These are phyloP conservation scores for Patellifolia procumbens DNA, from an alignment of 179 eudicot species.

Conservation along the genomic window DNA sequence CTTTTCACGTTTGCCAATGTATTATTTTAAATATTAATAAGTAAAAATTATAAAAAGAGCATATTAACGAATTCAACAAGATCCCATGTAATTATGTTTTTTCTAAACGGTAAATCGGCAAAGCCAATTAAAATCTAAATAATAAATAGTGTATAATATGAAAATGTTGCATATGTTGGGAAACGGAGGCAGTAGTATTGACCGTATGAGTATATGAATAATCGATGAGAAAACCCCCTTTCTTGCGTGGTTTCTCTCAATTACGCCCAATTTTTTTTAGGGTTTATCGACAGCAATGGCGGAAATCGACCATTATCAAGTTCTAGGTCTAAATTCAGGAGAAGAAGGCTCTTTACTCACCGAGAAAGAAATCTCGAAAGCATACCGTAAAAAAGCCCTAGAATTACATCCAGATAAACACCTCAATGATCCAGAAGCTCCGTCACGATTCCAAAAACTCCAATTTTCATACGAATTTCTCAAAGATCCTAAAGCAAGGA, in stretches of 20 bases:
- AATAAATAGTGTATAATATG: too few relatives aligned
- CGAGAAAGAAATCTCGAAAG: slow-evolving; percentile 63
- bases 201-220: too few relatives aligned
- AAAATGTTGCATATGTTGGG: too few relatives aligned
- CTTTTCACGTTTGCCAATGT: too few relatives aligned
- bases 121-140: too few relatives aligned
- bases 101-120: too few relatives aligned
- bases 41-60: too few relatives aligned
- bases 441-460: slow-evolving; percentile 59
- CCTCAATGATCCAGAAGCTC: slow-evolving; percentile 66
- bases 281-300: slow-evolving; percentile 38
- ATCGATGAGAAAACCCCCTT: background rate
- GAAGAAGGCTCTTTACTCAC: slow-evolving; percentile 71
- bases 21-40: too few relatives aligned
- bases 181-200: too few relatives aligned
- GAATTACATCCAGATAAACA: slow-evolving; percentile 82
- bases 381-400: slow-evolving; percentile 63
- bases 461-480: slow-evolving; percentile 66
- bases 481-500: slow-evolving; percentile 63
- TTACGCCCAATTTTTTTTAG: background rate
- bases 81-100: too few relatives aligned
- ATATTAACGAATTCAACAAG: too few relatives aligned
- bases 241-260: background rate
- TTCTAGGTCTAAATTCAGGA: slow-evolving; percentile 75
- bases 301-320: slow-evolving; percentile 64